A percentile compares a stretch with the other conserved stretches of the same genome.
Evolutionary conservation across 2,329 filamentous ascomycete genomes (phyloP).

Genomic region (Cytospora piceae): DNA sequence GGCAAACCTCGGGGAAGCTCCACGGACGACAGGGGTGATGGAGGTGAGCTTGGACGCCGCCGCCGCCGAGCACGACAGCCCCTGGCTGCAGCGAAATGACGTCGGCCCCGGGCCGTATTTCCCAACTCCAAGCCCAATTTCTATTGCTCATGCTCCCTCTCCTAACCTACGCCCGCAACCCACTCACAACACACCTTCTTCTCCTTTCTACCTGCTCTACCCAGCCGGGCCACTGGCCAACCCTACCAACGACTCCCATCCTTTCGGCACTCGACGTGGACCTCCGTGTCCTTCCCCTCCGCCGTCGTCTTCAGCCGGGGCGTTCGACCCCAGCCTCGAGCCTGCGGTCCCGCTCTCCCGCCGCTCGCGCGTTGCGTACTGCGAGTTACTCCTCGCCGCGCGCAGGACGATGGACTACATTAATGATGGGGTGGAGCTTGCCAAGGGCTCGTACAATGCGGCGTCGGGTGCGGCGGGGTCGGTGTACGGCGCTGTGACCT

Average conservation of each 20-base stretch:
- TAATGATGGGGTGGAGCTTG: constrained; percentile 1
- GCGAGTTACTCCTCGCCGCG: neutral
- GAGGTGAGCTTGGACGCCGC: constrained; percentile 10
- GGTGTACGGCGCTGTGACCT: constrained; percentile 48
- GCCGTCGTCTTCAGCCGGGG: neutral
- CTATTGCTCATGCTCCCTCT: neutral
- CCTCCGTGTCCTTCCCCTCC: neutral
- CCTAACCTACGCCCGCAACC: constrained; percentile 5
- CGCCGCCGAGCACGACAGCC: constrained; percentile 4
- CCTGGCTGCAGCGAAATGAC: constrained; percentile 25
- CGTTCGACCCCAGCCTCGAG: neutral
- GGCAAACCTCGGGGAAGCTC: neutral
- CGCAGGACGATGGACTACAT: constrained; percentile 26
- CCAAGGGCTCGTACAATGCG: constrained; percentile 9
- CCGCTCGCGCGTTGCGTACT: neutral
- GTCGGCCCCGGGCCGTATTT: constrained; percentile 13
- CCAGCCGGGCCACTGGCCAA: neutral
- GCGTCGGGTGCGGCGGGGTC: constrained; percentile 37
- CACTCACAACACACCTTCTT: neutral
- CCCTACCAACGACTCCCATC: neutral
- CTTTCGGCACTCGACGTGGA: neutral
- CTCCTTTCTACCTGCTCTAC: neutral
- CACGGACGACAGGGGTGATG: constrained; percentile 5
- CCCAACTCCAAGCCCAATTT: constrained; percentile 1
- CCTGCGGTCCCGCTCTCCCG: neutral